Conservation (phyloP, 768 basidiomycete genomes). For the Stropharia rugosoannulata region DNA sequence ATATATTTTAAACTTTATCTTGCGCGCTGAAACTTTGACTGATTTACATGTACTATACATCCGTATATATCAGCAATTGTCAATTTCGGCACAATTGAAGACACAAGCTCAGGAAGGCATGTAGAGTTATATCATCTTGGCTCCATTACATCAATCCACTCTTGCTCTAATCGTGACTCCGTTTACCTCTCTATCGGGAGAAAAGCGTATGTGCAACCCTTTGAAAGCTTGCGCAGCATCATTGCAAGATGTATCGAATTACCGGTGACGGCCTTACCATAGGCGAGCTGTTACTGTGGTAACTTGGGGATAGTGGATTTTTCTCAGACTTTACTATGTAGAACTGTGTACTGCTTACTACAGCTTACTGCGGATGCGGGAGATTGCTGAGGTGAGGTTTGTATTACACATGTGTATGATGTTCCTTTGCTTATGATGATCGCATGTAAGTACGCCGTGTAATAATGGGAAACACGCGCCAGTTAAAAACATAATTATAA, state of each 20-base stretch:
- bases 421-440: background rate
- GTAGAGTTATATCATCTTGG: too few species aligned
- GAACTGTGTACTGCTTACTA: too few species aligned
- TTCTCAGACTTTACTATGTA: too few species aligned
- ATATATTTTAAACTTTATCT: constrained; percentile 7
- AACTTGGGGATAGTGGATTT: background rate
- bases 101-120: too few species aligned
- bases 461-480: background rate
- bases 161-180: too few species aligned
- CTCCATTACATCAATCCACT: too few species aligned
- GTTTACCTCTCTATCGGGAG: background rate
- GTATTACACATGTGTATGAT: background rate
- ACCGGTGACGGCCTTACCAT: background rate
- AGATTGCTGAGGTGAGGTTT: background rate
- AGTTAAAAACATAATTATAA: constrained; percentile 6
- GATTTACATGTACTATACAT: background rate
- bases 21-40: background rate
- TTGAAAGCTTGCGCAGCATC: too few species aligned
- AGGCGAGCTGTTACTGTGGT: background rate
- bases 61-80: background rate
- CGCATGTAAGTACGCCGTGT: background rate
- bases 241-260: background rate
- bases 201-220: background rate
- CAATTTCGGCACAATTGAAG: background rate
- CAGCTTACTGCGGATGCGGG: too few species aligned